Evolutionary conservation across 1,284 basidiomycete genomes (phyloP), one percentile per base, ranked within the genome.

Genomic region (Anthracocystis setariae): DNA sequence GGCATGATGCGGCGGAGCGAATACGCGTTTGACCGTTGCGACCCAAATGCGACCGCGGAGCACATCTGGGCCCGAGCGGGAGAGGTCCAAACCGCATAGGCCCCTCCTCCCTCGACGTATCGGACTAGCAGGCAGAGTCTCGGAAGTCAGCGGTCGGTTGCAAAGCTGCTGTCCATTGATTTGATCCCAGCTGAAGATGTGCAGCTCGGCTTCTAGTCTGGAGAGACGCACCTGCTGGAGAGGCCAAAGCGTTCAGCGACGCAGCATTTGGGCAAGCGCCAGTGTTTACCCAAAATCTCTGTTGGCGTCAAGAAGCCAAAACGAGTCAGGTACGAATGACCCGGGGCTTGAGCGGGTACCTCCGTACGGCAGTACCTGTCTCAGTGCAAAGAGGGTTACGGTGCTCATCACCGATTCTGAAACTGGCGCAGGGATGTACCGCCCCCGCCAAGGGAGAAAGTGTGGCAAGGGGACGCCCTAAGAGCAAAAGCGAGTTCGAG

Each of bases 321-420:
- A 13, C 42, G 53, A 47, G 38, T 47, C 54, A 49, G 54, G 54
- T 42, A 39, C 54, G 43, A n/a, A n/a, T n/a, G n/a, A n/a, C n/a
- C n/a, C n/a, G n/a, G n/a, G n/a, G n/a, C n/a, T n/a, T n/a, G n/a
- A n/a, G 21, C 35, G 45, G 15, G 42, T 33, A 18, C 33, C 33
- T 44, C 46, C 46, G 23, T 56, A 4, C 29, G 18, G 46, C 39
- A 56, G 46, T 49, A 40, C 54, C 54, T 57, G 54, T 57, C 40
- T 57, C 46, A 44, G 23, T 37, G 20, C 10, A 21, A 45, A 27
- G 54, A 49, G 49, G 54, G 49, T 44, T 40, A 49, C 44, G 54
- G 24, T 18, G 54, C 48, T 57, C 46, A 45, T n/a, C 29, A 12
- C 42, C 5, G 25, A 15, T 23, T 33, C 23, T 39, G 52, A 52